phyloP scores from a whole-genome alignment of 768 basidiomycete genomes.

The Tephrocybe sp. region DNA sequence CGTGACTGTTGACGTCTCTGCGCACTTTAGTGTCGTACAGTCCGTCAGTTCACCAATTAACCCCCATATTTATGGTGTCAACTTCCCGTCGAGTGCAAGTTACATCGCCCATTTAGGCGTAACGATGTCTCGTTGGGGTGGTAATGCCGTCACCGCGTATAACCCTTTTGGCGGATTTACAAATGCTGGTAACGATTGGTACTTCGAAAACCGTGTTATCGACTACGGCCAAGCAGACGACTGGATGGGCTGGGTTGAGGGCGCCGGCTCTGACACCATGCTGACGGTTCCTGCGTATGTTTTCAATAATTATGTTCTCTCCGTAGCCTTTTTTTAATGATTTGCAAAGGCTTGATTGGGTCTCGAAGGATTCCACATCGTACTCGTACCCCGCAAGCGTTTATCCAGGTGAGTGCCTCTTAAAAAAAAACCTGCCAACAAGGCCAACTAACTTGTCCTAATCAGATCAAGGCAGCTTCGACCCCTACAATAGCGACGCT shows the following conservation, averaged over 20 bases:
- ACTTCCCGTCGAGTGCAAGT: constrained; percentile 47
- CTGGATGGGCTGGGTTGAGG: constrained; percentile 49
- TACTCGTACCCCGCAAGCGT: constrained; percentile 47
- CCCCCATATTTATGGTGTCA: constrained; percentile 52
- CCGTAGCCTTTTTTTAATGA: neutral
- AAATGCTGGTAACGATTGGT: constrained; percentile 57
- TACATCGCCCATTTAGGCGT: constrained; percentile 51
- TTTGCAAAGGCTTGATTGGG: constrained; percentile 51
- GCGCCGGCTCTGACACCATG: constrained; percentile 41
- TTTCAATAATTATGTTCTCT: neutral
- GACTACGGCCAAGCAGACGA: constrained; percentile 46
- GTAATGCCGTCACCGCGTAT: constrained; percentile 55
- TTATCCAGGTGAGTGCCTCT: constrained; percentile 40
- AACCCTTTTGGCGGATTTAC: constrained; percentile 52
- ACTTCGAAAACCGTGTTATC: constrained; percentile 50
- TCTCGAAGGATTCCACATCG: constrained; percentile 51
- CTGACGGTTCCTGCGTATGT: constrained; percentile 52
- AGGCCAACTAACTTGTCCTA: neutral
- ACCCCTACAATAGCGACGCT: constrained; percentile 49
- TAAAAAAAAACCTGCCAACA: neutral
- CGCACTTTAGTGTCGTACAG: constrained; percentile 33
- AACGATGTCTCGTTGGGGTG: constrained; percentile 54
- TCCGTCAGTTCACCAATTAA: constrained; percentile 39
- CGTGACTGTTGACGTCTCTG: no score
- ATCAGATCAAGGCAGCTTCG: constrained; percentile 41